A percentile compares a stretch with the other conserved stretches of the same genome.
phyloP scores from a whole-genome alignment of 495 filamentous ascomycete genomes.

The Tuber calosporum region DNA sequence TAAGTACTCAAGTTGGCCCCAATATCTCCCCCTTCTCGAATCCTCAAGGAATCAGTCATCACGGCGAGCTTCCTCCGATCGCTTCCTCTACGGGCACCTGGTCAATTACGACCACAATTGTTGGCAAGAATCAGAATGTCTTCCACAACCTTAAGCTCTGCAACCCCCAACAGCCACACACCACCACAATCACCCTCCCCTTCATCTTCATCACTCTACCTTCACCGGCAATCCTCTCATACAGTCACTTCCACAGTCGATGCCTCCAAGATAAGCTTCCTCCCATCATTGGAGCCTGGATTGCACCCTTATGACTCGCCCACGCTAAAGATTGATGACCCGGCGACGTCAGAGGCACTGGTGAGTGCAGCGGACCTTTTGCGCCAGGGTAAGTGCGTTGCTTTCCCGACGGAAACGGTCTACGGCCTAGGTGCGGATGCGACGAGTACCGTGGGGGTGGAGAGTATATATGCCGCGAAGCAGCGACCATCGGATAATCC shows the following conservation, averaged over 20 bases:
- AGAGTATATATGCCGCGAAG: constrained; percentile 85
- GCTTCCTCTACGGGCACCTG: background rate
- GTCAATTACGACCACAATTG: background rate
- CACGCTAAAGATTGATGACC: constrained; percentile 25
- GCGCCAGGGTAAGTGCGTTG: constrained; percentile 49
- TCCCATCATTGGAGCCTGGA: constrained; percentile 20
- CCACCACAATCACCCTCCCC: constrained; percentile 2
- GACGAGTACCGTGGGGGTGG: constrained; percentile 73
- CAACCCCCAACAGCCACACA: background rate
- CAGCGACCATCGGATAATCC: constrained; percentile 88
- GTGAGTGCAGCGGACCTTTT: constrained; percentile 25
- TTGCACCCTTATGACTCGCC: constrained; percentile 38
- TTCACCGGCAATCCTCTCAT: constrained; percentile 26
- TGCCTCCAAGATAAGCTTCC: constrained; percentile 27
- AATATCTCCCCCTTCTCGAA: background rate
- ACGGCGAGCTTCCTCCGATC: background rate
- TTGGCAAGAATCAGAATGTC: background rate
- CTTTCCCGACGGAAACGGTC: constrained; percentile 96
- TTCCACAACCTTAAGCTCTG: background rate
- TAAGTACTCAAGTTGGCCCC: background rate
- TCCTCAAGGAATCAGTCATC: background rate
- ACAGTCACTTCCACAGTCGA: constrained; percentile 25
- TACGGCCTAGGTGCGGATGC: constrained; percentile 96
- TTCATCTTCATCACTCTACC: constrained; percentile 10
- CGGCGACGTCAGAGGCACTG: constrained; percentile 18